Evolutionary conservation across 257 asterid genomes (phyloP), one percentile per base, ranked within the genome.

Genomic region (Solanum medicagineum): DNA sequence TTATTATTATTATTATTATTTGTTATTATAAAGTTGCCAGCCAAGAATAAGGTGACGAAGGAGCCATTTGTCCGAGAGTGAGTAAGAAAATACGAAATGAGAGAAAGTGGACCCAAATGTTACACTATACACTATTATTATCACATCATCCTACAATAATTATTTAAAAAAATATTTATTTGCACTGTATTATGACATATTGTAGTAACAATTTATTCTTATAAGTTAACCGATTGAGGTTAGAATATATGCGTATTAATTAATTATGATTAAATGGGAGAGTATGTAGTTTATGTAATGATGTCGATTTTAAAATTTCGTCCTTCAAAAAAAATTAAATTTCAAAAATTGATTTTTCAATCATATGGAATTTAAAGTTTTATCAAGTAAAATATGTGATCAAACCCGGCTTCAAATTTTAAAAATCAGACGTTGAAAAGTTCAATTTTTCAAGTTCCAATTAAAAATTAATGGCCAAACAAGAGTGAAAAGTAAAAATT

Each of bases 51-150:
- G 89, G 82, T 92, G 95, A 91, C 91, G 94, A 88, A 85, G 89
- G 92, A 65, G 75, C 63, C 62, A 87, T 87, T 93, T 91, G 93
- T 92, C 89, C 73, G 71, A 81, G 60, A 77, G 92, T 88, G 89
- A 84, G 82, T 84, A 87, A 87, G 89, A 90, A 88, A 93, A 90
- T 90, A 86, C 90, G 88, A 88, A 87, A 86, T 49, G 85, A 81
- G 89, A 90, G 89, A 83, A 83, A 57, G 91, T 87, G 95, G 94
- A 71, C 92, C 94, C 94, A n/a, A 24, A 85, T 90, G 88, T 91
- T 90, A 91, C 93, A 92, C 92, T 63, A 85, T 89, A 94, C 24
- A 16, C 1, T 56, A 84, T 84, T 87, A 88, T 90, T 87, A 89
- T 91, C 89, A 90, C 93, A 89, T 73, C 89, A 91, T 90, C 87